These are phyloP conservation scores for Dactylellina drechsleri DNA, from an alignment of 2,329 filamentous ascomycete genomes.

Conservation along the genomic window DNA sequence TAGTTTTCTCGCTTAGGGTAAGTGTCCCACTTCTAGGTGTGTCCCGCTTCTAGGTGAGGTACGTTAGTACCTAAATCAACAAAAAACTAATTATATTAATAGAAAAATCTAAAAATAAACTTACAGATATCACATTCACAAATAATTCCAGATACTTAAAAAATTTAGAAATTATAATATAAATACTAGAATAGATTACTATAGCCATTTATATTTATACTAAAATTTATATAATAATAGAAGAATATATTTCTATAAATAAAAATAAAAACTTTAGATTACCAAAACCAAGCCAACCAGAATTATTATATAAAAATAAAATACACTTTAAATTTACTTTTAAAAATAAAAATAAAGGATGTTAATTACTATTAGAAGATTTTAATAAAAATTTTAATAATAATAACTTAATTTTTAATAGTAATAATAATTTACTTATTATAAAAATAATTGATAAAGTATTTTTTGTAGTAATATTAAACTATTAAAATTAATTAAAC, in stretches of 20 bases:
- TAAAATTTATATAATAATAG: not conserved
- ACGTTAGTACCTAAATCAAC: not conserved
- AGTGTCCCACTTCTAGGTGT: too few species aligned
- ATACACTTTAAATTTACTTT: not conserved
- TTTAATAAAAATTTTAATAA: not conserved
- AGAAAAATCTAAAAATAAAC: not conserved
- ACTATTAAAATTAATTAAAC: not conserved
- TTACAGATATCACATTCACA: not conserved
- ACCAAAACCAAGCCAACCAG: not conserved
- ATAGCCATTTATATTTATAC: not conserved
- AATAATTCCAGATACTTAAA: not conserved
- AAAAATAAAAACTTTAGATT: not conserved
- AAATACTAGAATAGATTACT: not conserved
- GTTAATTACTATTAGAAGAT: not conserved
- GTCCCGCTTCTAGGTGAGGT: too few species aligned
- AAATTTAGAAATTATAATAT: conserved; percentile 4
- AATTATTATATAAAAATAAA: not conserved
- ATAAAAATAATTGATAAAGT: not conserved
- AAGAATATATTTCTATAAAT: not conserved
- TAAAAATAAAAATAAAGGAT: not conserved
- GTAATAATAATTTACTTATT: not conserved
- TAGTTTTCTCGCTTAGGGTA: too few species aligned
- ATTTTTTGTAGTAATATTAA: not conserved
- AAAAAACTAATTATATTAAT: not conserved
- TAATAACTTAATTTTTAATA: not conserved